Percentiles rank a stretch among this genome's conserved stretches.
These are phyloP conservation scores for Sarocladiaceae sp. DNA, from an alignment of 2,329 filamentous ascomycete species.

Conservation along the genomic window DNA sequence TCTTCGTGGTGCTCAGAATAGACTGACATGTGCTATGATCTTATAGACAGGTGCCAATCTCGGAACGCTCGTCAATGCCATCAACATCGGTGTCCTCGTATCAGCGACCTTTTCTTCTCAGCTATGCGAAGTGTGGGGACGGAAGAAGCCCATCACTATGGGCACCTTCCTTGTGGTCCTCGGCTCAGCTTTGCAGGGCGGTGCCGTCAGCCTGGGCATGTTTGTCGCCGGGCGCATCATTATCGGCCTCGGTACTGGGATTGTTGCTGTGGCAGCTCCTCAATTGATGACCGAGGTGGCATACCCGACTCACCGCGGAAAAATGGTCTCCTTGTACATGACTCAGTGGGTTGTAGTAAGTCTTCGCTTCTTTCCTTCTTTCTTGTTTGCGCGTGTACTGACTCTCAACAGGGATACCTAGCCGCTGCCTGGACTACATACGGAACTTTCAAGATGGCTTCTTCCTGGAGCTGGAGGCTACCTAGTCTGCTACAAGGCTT, in stretches of 20 bases:
- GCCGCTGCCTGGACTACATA: conserved; percentile 20
- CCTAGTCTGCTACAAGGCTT: conserved; percentile 17
- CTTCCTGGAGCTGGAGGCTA: conserved; percentile 17
- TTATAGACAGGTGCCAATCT: conserved; percentile 19
- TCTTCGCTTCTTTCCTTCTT: not conserved
- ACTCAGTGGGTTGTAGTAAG: not conserved
- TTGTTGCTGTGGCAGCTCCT: not conserved
- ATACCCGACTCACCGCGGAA: conserved; percentile 9
- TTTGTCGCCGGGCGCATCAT: conserved; percentile 25
- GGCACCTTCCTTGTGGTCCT: conserved; percentile 24
- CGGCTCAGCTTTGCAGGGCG: conserved; percentile 23
- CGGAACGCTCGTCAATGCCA: conserved; percentile 22
- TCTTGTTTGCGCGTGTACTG: not conserved
- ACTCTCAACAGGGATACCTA: conserved; percentile 15
- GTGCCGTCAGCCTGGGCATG: conserved; percentile 17
- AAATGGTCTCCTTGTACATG: not conserved
- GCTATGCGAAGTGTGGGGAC: conserved; percentile 22
- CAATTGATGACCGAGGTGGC: conserved; percentile 5
- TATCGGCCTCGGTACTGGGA: conserved; percentile 19
- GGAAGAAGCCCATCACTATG: conserved; percentile 21
- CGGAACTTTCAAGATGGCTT: conserved; percentile 17
- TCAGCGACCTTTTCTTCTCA: conserved; percentile 17
- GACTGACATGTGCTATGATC: not conserved
- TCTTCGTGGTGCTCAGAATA: not conserved
- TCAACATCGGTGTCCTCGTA: conserved; percentile 13